Conservation (phyloP, 1,139 yeast genomes). For the Ogataea hybrid region DNA sequence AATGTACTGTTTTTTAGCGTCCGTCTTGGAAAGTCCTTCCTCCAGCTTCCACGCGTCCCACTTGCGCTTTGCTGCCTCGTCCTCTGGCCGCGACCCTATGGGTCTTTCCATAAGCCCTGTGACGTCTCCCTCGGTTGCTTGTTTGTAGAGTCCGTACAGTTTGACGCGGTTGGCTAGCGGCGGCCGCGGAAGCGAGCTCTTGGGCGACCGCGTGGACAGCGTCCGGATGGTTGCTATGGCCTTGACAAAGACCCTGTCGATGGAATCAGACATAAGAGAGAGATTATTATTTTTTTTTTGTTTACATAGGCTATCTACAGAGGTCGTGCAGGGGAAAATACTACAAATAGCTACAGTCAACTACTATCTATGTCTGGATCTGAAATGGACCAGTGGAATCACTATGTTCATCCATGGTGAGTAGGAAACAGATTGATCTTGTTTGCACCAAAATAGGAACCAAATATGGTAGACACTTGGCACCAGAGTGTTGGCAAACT, state of each 20-base stretch:
- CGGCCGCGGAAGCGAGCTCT: conserved; percentile 76
- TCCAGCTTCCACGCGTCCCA: conserved; percentile 88
- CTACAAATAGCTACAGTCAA: neutral
- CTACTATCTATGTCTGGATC: conserved; percentile 35
- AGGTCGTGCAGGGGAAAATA: conserved; percentile 4
- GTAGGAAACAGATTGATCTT: conserved; percentile 69
- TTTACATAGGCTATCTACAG: conserved; percentile 10
- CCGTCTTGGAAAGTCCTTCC: conserved; percentile 66
- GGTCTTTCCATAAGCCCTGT: conserved; percentile 68
- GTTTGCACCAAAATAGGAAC: conserved; percentile 98
- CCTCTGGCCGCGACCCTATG: conserved; percentile 56
- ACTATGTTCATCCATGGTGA: conserved; percentile 47
- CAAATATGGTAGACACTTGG: conserved; percentile 62
- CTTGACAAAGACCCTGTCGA: conserved; percentile 74
- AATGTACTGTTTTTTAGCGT: conserved; percentile 73
- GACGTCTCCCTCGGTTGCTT: conserved; percentile 85
- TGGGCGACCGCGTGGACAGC: conserved; percentile 63
- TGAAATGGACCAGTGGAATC: conserved; percentile 64
- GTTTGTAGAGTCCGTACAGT: conserved; percentile 81
- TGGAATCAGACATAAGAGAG: conserved; percentile 42
- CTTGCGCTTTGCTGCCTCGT: conserved; percentile 66
- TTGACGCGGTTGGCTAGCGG: conserved; percentile 70
- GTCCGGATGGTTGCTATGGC: conserved; percentile 80
- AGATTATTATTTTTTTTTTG: conserved; percentile 5
- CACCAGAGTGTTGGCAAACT: conserved; percentile 98